Base-by-base conservation (phyloP, 768 basidiomycete species). In the Thelephora ganbajun region DNA sequence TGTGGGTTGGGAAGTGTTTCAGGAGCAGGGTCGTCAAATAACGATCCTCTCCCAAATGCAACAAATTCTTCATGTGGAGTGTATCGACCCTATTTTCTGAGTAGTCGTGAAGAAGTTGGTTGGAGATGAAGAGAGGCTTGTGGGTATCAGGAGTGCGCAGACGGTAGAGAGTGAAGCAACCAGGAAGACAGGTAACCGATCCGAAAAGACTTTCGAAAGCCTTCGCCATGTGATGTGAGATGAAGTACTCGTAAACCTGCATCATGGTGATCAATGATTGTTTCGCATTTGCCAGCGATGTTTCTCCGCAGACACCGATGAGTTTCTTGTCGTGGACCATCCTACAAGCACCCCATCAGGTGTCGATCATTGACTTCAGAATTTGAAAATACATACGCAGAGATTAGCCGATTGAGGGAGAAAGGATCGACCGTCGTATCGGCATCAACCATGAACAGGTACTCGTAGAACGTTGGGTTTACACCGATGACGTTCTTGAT, bases 401-500 rank as follows among this genome's bases (percentile, higher is more conserved):
- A 94, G 50, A 98, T 83, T 48, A 98, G 71, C 16, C 89, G 79
- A 59, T 94, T 97, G 41, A 93, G 69, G 1, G 91, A 89, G 53
- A 82, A 67, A 19, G 88, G 83, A 46, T 91, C 80, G 34, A 94
- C 92, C 7, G 84, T 87, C 1, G 96, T 99, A 73, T 96, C 91
- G 52, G 92, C 91, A 64, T 96, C 91, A 36, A 96, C 78, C 61
- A 80, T 91, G 68, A 94, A 85, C 51, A 92, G 54, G 57, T 93
- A 97, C 65, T 98, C 96, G 65, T 98, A 99, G 68, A 98, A 97
- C 0, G 90, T 83, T 2, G 94, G 96, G 65, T 99, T 96, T 58
- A 99, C 91, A 64, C 96, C 96, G 56, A 99, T 97, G 47, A 98
- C 92, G 58, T 99, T 99, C 76, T 97, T 91, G 73, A 98, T 92